A percentile compares a stretch with the other conserved stretches of the same genome.
phyloP scores from a whole-genome alignment of 106 monocot genomes.

The Iris macrosiphon region DNA sequence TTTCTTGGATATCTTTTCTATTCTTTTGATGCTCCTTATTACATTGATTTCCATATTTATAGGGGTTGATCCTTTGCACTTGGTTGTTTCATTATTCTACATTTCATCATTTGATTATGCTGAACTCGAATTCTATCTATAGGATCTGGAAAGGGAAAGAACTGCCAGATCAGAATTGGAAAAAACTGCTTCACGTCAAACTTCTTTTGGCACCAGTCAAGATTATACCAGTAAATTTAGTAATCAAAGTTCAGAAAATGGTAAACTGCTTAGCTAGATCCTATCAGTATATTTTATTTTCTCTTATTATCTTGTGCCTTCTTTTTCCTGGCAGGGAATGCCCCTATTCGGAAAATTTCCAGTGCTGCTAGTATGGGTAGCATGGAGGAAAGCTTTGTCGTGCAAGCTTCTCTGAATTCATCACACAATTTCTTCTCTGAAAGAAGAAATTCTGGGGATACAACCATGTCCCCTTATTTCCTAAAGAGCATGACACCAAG shows the following conservation, averaged over 20 bases:
- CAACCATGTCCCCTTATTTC: conserved; percentile 60
- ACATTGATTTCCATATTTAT: too few species aligned
- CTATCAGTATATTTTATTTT: not conserved
- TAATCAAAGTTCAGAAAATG: conserved; percentile 34
- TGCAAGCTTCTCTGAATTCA: conserved; percentile 71
- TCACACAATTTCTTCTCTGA: conserved; percentile 42
- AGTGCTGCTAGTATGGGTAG: conserved; percentile 60
- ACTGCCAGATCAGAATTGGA: conserved; percentile 66
- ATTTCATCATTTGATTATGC: too few species aligned
- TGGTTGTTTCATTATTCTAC: too few species aligned
- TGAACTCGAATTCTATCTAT: not conserved
- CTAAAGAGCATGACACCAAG: conserved; percentile 94
- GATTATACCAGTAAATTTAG: conserved; percentile 29
- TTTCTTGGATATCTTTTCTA: too few species aligned
- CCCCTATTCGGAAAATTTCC: conserved; percentile 36
- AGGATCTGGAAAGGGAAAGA: conserved; percentile 92
- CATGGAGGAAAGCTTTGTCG: conserved; percentile 76
- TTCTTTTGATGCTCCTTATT: too few species aligned
- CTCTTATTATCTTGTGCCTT: conserved; percentile 2
- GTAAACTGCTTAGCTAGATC: conserved; percentile 8
- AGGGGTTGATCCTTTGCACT: too few species aligned
- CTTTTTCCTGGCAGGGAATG: conserved; percentile 43
- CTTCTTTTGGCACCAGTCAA: conserved; percentile 32
- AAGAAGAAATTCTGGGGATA: conserved; percentile 60
- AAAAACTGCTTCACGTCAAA: conserved; percentile 49